phyloP scores from a whole-genome alignment of 306 rosid species.

The Myrica gale region DNA sequence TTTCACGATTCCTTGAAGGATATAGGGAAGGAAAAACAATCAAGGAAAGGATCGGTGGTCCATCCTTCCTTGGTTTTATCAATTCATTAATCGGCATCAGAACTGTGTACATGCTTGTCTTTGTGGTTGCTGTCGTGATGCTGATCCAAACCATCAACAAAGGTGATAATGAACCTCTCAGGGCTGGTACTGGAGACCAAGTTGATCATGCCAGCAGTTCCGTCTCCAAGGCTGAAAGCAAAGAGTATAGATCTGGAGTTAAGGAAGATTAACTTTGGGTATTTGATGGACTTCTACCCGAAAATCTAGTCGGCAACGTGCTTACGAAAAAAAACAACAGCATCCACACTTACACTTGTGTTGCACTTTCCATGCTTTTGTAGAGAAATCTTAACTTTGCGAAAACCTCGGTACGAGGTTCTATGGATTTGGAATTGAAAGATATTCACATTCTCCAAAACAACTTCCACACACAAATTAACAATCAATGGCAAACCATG shows the following conservation, averaged over 20 bases:
- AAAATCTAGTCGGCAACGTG: slow-evolving; percentile 12
- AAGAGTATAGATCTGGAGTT: slow-evolving; percentile 58
- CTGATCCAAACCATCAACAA: slow-evolving; percentile 44
- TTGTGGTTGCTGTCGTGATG: slow-evolving; percentile 52
- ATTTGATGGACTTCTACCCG: slow-evolving; percentile 16
- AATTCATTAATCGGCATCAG: slow-evolving; percentile 56
- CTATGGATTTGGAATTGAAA: no score
- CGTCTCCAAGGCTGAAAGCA: slow-evolving; percentile 44
- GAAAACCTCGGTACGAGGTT: no score
- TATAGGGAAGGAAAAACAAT: slow-evolving; percentile 74
- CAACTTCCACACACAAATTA: no score
- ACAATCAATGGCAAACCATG: no score
- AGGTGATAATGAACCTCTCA: slow-evolving; percentile 38
- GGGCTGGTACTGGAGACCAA: slow-evolving; percentile 47
- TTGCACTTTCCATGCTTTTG: slow-evolving; percentile 5
- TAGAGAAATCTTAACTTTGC: not conserved
- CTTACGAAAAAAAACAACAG: not conserved
- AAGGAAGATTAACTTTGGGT: slow-evolving; percentile 63
- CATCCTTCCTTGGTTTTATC: slow-evolving; percentile 44
- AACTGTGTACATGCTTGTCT: slow-evolving; percentile 60
- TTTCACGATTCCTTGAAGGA: slow-evolving; percentile 71
- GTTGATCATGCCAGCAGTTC: slow-evolving; percentile 47
- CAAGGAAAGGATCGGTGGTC: slow-evolving; percentile 47
- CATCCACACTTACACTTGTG: not conserved
- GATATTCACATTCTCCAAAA: no score